These are phyloP conservation scores for Trichoderma gracile DNA, from an alignment of 2,329 filamentous ascomycete genomes.

Conservation along the genomic window DNA sequence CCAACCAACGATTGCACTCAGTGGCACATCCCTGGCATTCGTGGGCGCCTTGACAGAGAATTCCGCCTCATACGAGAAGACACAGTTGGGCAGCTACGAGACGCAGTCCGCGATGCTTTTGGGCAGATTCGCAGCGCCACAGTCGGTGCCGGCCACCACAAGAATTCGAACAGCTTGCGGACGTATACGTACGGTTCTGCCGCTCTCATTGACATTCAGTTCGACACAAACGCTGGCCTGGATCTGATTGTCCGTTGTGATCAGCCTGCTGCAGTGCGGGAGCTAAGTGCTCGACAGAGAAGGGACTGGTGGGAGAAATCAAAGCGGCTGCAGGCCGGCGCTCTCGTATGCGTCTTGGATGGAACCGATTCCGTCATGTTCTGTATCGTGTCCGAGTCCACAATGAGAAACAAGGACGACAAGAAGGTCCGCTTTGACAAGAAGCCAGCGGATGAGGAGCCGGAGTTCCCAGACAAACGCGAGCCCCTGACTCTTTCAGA, in stretches of 20 bases:
- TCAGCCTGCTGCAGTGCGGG: constrained; percentile 42
- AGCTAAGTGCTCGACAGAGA: constrained; percentile 36
- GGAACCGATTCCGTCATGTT: constrained; percentile 44
- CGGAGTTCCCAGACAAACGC: not conserved
- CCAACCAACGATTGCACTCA: constrained; percentile 41
- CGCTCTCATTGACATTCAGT: constrained; percentile 35
- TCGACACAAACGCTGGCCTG: constrained; percentile 45
- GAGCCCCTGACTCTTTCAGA: constrained; percentile 13
- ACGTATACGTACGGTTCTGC: constrained; percentile 35
- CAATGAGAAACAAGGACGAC: constrained; percentile 27
- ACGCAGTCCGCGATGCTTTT: constrained; percentile 47
- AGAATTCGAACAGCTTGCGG: constrained; percentile 35
- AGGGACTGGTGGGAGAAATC: constrained; percentile 53
- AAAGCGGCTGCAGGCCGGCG: constrained; percentile 51
- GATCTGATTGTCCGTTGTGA: constrained; percentile 48
- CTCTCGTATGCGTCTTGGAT: constrained; percentile 52
- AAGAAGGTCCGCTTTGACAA: constrained; percentile 25
- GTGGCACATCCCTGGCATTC: constrained; percentile 43
- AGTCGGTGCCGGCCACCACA: constrained; percentile 16
- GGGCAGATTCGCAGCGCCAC: constrained; percentile 34
- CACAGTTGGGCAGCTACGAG: constrained; percentile 54
- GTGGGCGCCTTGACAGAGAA: constrained; percentile 54
- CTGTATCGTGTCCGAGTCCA: constrained; percentile 40
- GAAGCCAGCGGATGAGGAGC: constrained; percentile 27
- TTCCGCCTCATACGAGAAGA: constrained; percentile 59